Percentiles rank a stretch among this genome's conserved stretches.
phyloP scores from a whole-genome alignment of 2,329 filamentous ascomycete species.

The Rachicladosporium sp. region DNA sequence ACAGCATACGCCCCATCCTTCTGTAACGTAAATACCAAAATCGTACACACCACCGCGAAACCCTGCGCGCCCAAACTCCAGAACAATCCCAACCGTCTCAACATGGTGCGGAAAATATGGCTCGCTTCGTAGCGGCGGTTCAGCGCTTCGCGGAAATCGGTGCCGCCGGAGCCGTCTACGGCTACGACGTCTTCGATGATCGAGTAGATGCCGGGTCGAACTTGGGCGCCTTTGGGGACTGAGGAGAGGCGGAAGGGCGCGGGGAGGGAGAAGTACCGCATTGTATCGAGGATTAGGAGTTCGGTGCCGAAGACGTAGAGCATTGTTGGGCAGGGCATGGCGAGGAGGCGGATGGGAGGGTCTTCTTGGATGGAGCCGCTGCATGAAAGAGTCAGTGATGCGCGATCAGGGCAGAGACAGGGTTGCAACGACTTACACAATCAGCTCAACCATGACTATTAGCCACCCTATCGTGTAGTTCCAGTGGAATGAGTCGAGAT shows the following conservation, averaged over 20 bases:
- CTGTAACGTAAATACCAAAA: constrained; percentile 35
- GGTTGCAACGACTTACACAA: constrained; percentile 28
- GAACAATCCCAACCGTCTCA: constrained; percentile 39
- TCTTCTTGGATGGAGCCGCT: constrained; percentile 35
- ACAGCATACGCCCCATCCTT: constrained; percentile 37
- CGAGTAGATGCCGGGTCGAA: constrained; percentile 42
- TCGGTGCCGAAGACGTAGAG: constrained; percentile 40
- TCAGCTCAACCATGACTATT: constrained; percentile 44
- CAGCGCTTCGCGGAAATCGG: constrained; percentile 39
- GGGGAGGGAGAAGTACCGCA: constrained; percentile 32
- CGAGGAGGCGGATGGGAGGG: constrained; percentile 40
- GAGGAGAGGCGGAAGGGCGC: constrained; percentile 42
- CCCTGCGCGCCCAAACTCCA: constrained; percentile 37
- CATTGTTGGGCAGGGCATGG: constrained; percentile 41
- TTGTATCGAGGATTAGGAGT: constrained; percentile 37
- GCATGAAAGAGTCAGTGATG: constrained; percentile 9
- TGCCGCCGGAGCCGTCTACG: constrained; percentile 41
- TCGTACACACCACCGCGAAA: constrained; percentile 29
- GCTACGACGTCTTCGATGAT: constrained; percentile 43
- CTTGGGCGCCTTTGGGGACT: constrained; percentile 36
- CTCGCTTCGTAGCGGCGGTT: constrained; percentile 42
- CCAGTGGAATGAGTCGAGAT: constrained; percentile 48
- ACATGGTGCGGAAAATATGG: constrained; percentile 41
- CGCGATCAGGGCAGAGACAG: neutral
- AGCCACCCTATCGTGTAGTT: constrained; percentile 43